phyloP scores from a whole-genome alignment of 129 eudicot genomes.

The Lonicera japonica region DNA sequence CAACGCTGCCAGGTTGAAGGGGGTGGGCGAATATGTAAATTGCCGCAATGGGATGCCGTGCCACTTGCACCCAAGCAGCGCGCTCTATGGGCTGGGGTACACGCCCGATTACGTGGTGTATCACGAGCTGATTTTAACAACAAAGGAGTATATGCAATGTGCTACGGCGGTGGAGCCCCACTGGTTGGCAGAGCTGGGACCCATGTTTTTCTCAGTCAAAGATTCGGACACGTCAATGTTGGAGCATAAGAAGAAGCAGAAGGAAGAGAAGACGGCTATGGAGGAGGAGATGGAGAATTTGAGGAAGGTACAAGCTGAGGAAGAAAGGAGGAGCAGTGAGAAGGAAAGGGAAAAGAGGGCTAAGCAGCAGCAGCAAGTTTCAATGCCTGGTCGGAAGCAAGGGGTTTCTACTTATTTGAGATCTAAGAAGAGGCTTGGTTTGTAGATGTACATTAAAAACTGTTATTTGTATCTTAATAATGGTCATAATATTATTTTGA shows the following conservation, averaged over 20 bases:
- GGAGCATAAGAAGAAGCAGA: conserved; percentile 57
- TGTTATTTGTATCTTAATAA: not conserved
- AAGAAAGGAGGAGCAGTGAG: conserved; percentile 26
- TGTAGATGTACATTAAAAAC: conserved; percentile 15
- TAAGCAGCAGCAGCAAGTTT: conserved; percentile 37
- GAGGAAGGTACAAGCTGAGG: conserved; percentile 35
- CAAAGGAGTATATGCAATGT: conserved; percentile 60
- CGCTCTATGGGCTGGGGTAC: conserved; percentile 45
- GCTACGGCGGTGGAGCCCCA: conserved; percentile 53
- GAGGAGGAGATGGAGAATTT: conserved; percentile 53
- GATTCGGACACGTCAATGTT: conserved; percentile 59
- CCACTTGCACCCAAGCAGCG: conserved; percentile 61
- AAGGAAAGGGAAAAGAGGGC: conserved; percentile 37
- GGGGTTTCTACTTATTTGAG: conserved; percentile 38
- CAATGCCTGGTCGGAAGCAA: conserved; percentile 42
- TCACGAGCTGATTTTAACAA: conserved; percentile 50
- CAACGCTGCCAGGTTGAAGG: conserved; percentile 57
- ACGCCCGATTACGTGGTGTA: conserved; percentile 57
- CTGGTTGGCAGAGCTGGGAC: conserved; percentile 58
- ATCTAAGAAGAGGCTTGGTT: conserved; percentile 51
- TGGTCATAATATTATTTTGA: not conserved
- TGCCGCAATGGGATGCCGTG: conserved; percentile 61
- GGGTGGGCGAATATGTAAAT: conserved; percentile 55
- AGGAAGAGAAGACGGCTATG: conserved; percentile 53
- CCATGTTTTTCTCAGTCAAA: conserved; percentile 56